Percentiles rank a stretch among this genome's conserved stretches.
phyloP scores from a whole-genome alignment of 257 asterid species.

The Solanum paucissectum region DNA sequence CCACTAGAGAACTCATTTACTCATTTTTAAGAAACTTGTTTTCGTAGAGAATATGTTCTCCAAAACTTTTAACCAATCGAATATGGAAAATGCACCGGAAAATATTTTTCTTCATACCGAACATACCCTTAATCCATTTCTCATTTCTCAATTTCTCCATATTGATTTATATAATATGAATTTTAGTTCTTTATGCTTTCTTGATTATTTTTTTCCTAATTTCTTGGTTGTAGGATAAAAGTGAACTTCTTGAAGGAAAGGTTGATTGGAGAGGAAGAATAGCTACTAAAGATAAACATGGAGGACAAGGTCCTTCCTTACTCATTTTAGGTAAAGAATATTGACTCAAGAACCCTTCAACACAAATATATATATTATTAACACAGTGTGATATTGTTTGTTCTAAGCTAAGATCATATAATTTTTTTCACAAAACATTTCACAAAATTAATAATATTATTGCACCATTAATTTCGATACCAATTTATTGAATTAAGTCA shows the following conservation, averaged over 20 bases:
- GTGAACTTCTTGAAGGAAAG: conserved; percentile 43
- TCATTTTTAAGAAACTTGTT: background rate
- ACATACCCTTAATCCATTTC: background rate
- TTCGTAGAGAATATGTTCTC: background rate
- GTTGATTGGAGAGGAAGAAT: conserved; percentile 70
- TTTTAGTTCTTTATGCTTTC: background rate
- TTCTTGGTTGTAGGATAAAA: conserved; percentile 27
- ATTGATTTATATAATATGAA: background rate
- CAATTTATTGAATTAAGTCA: too few species aligned
- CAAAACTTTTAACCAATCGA: background rate
- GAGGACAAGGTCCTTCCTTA: conserved; percentile 35
- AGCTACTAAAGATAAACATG: conserved; percentile 43
- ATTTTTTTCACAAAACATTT: background rate
- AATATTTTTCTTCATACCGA: background rate
- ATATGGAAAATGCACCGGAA: background rate
- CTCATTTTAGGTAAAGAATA: conserved; percentile 34
- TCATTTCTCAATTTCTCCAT: background rate
- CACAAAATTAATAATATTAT: background rate
- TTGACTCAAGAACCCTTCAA: too few species aligned
- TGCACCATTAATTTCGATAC: background rate
- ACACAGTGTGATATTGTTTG: background rate
- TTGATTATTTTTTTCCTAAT: background rate
- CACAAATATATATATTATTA: too few species aligned
- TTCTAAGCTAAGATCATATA: background rate
- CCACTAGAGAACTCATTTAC: background rate